Evolutionary conservation across 768 basidiomycete species (phyloP), one percentile per base, ranked within the genome.

Genomic region (Gautieria morchelliformis): DNA sequence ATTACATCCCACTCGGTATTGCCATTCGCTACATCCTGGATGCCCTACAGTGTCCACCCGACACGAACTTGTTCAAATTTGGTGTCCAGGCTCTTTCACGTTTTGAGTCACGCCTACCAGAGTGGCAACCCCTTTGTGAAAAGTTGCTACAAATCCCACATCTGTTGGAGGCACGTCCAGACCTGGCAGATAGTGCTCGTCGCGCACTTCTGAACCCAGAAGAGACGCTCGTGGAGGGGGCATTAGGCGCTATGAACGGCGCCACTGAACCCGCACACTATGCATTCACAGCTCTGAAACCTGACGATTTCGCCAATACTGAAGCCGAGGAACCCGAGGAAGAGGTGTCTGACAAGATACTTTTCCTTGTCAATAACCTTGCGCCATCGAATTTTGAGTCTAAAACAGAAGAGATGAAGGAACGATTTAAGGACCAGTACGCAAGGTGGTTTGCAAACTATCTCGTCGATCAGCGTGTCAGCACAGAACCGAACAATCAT

Each of bases 361-460:
- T 98, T 48, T 99, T 99, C 77, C 95, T 97, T 64, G 84, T 99
- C 71, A 99, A 99, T 74, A 98, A 99, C 63, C 79, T 99, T 58
- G 93, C 95, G 0, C 89, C 92, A 10, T 89, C 77, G 69, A 99
- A 98, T 68, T 94, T 96, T 60, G 93, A 93, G 39, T 64, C 78
- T 24, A 99, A 99, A 70, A 73, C 93, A 37, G 69, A 72, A 33
- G 96, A 98, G 64, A 93, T 99, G 86, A 78, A 77, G 56, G 83
- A 82, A 33, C 76, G 89, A 56, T 95, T 95, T 70, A 79, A 87
- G 47, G 87, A 93, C 63, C 75, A 81, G 41, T 84, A 93, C 67
- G 83, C 91, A 8, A 80, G 88, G 47, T 99, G 96, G 96, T 96
- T 99, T 65, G 95, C 96, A 46, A 88, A 96, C 67, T 99, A 98